Evolutionary conservation across 2,329 filamentous ascomycete genomes (phyloP), one percentile per base, ranked within the genome.

Genomic region (Intubia oerlemansii): DNA sequence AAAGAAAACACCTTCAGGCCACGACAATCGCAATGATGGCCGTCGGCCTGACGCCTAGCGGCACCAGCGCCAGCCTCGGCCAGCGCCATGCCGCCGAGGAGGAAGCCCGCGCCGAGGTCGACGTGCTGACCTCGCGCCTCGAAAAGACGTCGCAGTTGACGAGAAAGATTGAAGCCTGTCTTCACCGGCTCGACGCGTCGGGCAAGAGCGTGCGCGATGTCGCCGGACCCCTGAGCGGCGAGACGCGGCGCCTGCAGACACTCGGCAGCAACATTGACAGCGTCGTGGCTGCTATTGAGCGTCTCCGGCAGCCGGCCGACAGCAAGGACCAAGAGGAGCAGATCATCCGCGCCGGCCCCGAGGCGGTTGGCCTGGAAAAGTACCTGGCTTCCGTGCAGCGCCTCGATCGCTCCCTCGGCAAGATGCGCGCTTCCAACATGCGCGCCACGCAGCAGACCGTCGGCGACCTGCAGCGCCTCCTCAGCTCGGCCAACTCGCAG

Each of bases 141-240:
- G 81, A 90, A 42, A 95, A 92, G 62, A 90, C 90, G 41, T 76
- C 82, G 34, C 70, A 81, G 44, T 64, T 95, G 47, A 92, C 82
- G 18, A 92, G 88, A 57, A 92, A 91, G 58, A 93, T 98, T 32
- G 78, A 91, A 50, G 75, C 78, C 17, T 91, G 80, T 29, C 62
- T 93, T 39, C 66, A 70, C 21, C 67, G 84, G 32, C 60, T 98
- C 19, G 82, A 95, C 42, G 69, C 74, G 21, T 90, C 80, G 30
- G 88, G 85, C 12, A 81, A 82, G 52, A 84, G 77, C 34, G 82
- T 95, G 13, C 75, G 81, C 43, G 80, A 92, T 44, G 84, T 90
- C 9, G 82, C 90, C 32, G 81, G 81, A 1, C 88, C 88, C 7
- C 74, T 98, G 24, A 90, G 84, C 45, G 79, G 77, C 41, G 90